A percentile compares a stretch with the other conserved stretches of the same genome.
These are phyloP conservation scores for Talaromyces rugulosus DNA, from an alignment of 2,329 filamentous ascomycete genomes.

Conservation along the genomic window DNA sequence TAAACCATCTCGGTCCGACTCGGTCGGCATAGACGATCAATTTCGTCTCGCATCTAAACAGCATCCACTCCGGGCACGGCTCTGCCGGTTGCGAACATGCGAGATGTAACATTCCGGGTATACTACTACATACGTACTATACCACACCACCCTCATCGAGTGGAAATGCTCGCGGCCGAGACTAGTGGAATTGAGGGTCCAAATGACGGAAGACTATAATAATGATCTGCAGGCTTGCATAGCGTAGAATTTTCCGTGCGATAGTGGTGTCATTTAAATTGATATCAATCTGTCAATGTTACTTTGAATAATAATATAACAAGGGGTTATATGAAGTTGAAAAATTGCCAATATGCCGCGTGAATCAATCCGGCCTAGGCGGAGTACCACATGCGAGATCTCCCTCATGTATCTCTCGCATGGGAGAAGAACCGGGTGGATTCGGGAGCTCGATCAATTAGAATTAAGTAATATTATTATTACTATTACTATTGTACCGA, in stretches of 20 bases:
- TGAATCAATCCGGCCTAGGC: not conserved
- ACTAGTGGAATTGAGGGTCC: not conserved
- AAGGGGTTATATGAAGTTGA: no score
- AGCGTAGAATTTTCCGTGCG: not conserved
- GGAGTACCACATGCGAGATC: not conserved
- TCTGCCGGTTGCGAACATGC: not conserved
- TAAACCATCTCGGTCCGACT: not conserved
- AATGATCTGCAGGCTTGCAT: not conserved
- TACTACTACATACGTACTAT: not conserved
- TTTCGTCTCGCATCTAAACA: no score
- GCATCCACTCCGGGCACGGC: not conserved
- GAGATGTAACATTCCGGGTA: not conserved
- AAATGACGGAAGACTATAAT: not conserved
- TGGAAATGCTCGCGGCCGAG: not conserved
- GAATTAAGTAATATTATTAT: not conserved
- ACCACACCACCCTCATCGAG: not conserved
- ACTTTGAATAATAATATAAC: not conserved
- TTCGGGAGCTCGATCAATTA: not conserved
- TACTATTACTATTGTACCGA: not conserved
- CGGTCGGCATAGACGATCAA: not conserved
- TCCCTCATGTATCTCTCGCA: no score
- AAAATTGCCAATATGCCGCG: no score
- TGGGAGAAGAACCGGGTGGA: not conserved
- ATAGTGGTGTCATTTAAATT: no score
- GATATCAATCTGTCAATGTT: not conserved